phyloP scores from a whole-genome alignment of 129 eudicot genomes.

The Helianthus annuus region DNA sequence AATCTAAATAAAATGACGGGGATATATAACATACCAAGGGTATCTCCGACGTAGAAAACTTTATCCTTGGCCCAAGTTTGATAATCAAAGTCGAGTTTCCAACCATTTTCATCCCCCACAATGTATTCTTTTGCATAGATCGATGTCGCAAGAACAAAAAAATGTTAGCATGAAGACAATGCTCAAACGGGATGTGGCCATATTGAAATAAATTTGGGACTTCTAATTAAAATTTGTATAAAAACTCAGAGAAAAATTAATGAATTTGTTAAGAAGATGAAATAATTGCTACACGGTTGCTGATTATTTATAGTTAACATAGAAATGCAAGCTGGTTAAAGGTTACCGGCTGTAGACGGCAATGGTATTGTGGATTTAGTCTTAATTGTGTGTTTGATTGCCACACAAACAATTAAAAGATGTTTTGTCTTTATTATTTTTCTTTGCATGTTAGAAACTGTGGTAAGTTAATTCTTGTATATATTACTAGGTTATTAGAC shows the following conservation, averaged over 20 bases:
- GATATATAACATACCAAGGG: constrained; percentile 31
- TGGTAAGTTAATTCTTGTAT: too few species aligned
- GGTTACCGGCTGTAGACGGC: constrained; percentile 38
- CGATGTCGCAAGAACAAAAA: constrained; percentile 16
- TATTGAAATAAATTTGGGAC: constrained; percentile 8
- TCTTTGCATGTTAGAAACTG: background rate
- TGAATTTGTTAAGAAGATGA: constrained; percentile 13
- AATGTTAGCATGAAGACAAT: constrained; percentile 24
- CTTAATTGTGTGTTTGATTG: constrained; percentile 13
- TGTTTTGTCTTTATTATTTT: background rate
- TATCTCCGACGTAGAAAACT: constrained; percentile 37
- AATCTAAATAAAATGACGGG: background rate
- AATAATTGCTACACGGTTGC: background rate
- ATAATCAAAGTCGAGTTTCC: constrained; percentile 38
- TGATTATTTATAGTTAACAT: constrained; percentile 16
- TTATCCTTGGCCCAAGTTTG: constrained; percentile 40
- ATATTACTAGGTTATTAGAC: too few species aligned
- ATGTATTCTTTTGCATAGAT: constrained; percentile 25
- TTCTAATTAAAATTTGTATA: background rate
- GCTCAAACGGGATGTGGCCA: constrained; percentile 18
- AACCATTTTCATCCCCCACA: constrained; percentile 37
- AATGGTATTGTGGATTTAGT: constrained; percentile 27
- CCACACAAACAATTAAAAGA: background rate
- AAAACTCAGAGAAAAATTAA: background rate
- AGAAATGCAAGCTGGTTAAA: constrained; percentile 3